A percentile compares a stretch with the other conserved stretches of the same genome.
Conservation (phyloP, 495 filamentous ascomycete genomes). For the Neurospora sp. region DNA sequence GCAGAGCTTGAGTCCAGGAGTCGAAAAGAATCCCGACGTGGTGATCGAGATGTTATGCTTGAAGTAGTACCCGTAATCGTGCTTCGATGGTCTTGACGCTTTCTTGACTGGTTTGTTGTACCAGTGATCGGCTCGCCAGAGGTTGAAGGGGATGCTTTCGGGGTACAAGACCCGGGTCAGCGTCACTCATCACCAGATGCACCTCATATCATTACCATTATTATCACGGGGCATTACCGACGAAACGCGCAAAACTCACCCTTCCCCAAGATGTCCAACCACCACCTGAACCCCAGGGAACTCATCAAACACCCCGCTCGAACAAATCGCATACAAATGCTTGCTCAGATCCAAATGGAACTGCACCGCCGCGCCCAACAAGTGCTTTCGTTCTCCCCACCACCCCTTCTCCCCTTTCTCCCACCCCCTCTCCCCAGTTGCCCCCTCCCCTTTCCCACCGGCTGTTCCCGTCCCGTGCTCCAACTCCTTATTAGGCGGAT, state of each 20-base stretch:
- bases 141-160: constrained; percentile 50
- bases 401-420: not conserved
- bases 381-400: constrained; percentile 19
- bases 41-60: constrained; percentile 53
- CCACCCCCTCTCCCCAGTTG: not conserved
- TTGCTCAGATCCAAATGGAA: constrained; percentile 30
- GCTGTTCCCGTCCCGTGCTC: constrained; percentile 1
- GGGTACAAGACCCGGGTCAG: not conserved
- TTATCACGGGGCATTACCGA: too few relatives aligned
- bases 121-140: constrained; percentile 56
- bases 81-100: constrained; percentile 42
- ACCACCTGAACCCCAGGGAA: constrained; percentile 49
- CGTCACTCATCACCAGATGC: not conserved
- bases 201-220: not conserved
- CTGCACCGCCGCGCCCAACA: constrained; percentile 25
- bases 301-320: constrained; percentile 38
- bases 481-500: constrained; percentile 25
- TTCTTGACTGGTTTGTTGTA: constrained; percentile 41
- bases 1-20: constrained; percentile 40
- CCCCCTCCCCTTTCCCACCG: not conserved
- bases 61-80: constrained; percentile 53
- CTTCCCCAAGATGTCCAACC: constrained; percentile 53
- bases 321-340: constrained; percentile 26
- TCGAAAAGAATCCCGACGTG: constrained; percentile 52
- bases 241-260: constrained; percentile 13